phyloP scores from a whole-genome alignment of 495 filamentous ascomycete species.

The Neurospora sp. region DNA sequence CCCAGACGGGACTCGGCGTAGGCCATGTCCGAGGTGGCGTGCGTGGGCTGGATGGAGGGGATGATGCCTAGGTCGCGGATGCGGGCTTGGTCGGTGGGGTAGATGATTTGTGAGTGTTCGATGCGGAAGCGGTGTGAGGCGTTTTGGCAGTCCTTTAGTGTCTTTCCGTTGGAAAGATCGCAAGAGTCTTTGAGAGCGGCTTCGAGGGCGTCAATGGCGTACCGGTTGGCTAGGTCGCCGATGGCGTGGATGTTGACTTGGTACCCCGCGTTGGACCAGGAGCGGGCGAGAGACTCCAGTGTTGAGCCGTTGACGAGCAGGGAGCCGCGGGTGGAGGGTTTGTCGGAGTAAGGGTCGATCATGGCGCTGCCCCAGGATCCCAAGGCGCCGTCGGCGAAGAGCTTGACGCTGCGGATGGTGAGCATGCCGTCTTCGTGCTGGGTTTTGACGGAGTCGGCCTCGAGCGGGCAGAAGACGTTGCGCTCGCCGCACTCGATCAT shows the following conservation, averaged over 20 bases:
- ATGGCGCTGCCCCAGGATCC: slow-evolving; percentile 56
- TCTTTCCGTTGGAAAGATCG: too few species aligned
- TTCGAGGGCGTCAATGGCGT: slow-evolving; percentile 45
- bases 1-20: slow-evolving; percentile 50
- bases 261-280: slow-evolving; percentile 40
- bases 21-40: slow-evolving; percentile 53
- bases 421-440: slow-evolving; percentile 32
- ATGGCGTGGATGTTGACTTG: slow-evolving; percentile 58
- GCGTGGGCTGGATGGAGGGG: slow-evolving; percentile 57
- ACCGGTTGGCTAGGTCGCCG: slow-evolving; percentile 51
- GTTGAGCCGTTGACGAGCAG: slow-evolving; percentile 49
- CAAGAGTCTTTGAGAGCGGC: slow-evolving; percentile 36
- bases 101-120: slow-evolving; percentile 57
- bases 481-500: slow-evolving; percentile 53
- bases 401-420: slow-evolving; percentile 44
- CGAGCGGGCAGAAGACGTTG: slow-evolving; percentile 48
- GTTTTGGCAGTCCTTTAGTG: slow-evolving; percentile 29
- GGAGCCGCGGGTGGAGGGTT: slow-evolving; percentile 42
- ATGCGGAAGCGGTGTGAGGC: slow-evolving; percentile 44
- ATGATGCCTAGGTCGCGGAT: slow-evolving; percentile 47
- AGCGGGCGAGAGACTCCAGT: slow-evolving; percentile 35
- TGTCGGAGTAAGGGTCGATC: slow-evolving; percentile 52
- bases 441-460: slow-evolving; percentile 31
- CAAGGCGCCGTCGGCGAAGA: slow-evolving; percentile 55
- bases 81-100: slow-evolving; percentile 46